phyloP scores from a whole-genome alignment of 495 filamentous ascomycete genomes.

The Aspergillus mulundensis region DNA sequence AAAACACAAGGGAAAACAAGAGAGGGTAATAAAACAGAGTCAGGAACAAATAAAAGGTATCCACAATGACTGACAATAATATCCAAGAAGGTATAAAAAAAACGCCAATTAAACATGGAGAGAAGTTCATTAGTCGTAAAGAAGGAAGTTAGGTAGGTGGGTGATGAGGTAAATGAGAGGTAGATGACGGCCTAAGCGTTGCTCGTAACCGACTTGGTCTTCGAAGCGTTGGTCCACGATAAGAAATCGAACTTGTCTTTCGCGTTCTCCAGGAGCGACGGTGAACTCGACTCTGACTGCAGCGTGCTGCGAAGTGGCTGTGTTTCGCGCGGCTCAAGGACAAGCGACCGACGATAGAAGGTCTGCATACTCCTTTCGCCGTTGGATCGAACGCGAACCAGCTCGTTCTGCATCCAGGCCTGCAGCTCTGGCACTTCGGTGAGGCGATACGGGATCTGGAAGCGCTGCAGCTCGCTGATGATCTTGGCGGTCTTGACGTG shows the following conservation, averaged over 20 bases:
- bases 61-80: constrained; percentile 12
- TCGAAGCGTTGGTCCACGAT: constrained; percentile 50
- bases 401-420: constrained; percentile 85
- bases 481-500: constrained; percentile 90
- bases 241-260: constrained; percentile 57
- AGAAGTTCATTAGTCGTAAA: constrained; percentile 16
- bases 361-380: constrained; percentile 76
- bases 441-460: constrained; percentile 92
- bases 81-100: constrained; percentile 1
- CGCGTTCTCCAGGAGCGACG: constrained; percentile 48
- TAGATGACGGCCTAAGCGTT: constrained; percentile 31
- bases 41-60: constrained; percentile 20
- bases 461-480: constrained; percentile 92
- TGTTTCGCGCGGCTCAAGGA: constrained; percentile 78
- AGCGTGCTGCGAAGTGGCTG: constrained; percentile 15
- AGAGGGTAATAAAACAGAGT: constrained; percentile 1
- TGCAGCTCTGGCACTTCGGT: constrained; percentile 84
- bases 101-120: constrained; percentile 15
- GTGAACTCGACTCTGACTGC: constrained; percentile 35
- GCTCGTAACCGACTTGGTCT: constrained; percentile 43
- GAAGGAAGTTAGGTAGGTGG: constrained; percentile 1
- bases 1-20: constrained; percentile 11
- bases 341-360: constrained; percentile 78
- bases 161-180: neutral
- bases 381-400: constrained; percentile 72